Percentiles rank a stretch among this genome's conserved stretches.
These are phyloP conservation scores for Cyclotella cryptica DNA, from an alignment of 108 stramenopile genomes.

Conservation along the genomic window DNA sequence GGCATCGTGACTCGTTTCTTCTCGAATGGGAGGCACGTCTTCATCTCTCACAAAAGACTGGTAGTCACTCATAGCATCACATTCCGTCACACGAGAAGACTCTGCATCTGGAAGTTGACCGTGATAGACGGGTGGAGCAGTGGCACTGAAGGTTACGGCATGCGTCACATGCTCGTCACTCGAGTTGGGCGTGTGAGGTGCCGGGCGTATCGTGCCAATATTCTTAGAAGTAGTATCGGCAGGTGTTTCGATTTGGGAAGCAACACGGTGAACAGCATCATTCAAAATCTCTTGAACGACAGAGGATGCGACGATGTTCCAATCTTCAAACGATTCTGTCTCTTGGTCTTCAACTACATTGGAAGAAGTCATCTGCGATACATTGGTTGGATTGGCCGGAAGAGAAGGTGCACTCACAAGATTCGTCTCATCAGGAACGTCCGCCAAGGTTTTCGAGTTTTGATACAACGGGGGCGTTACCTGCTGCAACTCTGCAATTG, in stretches of 20 bases:
- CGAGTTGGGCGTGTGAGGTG: conserved; percentile 30
- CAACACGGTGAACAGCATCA: conserved; percentile 10
- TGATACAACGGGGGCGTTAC: too few relatives aligned
- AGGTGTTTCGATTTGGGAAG: not conserved
- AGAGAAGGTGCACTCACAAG: too few relatives aligned
- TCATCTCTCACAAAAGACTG: conserved; percentile 34
- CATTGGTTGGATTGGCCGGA: too few relatives aligned
- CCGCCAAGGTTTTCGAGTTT: too few relatives aligned
- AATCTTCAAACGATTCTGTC: not conserved
- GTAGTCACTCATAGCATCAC: conserved; percentile 44
- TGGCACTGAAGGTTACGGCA: conserved; percentile 18
- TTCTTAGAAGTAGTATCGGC: not conserved
- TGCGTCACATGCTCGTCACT: not conserved
- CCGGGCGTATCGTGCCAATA: conserved; percentile 17
- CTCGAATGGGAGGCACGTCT: conserved; percentile 21
- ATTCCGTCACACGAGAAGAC: conserved; percentile 43
- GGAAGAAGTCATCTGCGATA: not conserved
- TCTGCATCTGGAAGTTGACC: conserved; percentile 29
- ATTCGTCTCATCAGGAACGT: too few relatives aligned
- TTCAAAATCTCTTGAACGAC: conserved; percentile 1
- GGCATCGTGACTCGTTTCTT: not conserved
- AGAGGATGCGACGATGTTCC: conserved; percentile 2
- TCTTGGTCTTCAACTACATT: not conserved
- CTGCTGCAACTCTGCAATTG: too few relatives aligned
- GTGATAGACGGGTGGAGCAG: conserved; percentile 36